Evolutionary conservation across 371 early-diverging fungal species (phyloP).

Genomic region (Catenaria anguillulae): DNA sequence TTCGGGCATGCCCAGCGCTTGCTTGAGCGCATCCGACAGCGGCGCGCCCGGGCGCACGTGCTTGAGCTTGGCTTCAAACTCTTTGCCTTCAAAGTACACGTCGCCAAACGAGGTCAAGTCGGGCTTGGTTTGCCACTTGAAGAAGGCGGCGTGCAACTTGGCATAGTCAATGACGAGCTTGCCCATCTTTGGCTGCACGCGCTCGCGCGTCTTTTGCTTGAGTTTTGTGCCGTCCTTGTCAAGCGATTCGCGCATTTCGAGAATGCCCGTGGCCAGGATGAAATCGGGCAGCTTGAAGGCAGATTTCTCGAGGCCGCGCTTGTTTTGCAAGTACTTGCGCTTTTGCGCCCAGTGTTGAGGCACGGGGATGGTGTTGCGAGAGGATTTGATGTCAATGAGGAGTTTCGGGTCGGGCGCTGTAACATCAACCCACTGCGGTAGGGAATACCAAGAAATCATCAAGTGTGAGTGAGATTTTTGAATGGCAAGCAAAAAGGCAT

Average conservation of each 20-base stretch:
- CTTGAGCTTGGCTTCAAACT: slow-evolving; percentile 78
- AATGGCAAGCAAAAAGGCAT: too few relatives aligned
- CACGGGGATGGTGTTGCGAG: slow-evolving; percentile 87
- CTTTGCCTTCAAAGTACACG: slow-evolving; percentile 94
- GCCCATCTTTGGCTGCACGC: slow-evolving; percentile 88
- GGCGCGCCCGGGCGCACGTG: slow-evolving; percentile 70
- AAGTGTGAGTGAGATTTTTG: too few relatives aligned
- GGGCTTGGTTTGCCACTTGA: slow-evolving; percentile 81
- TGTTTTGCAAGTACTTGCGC: slow-evolving; percentile 86
- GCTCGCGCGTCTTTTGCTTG: slow-evolving; percentile 74
- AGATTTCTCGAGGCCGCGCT: slow-evolving; percentile 87
- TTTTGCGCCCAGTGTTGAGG: slow-evolving; percentile 94
- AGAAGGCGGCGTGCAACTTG: slow-evolving; percentile 93
- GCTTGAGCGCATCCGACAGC: slow-evolving; percentile 68
- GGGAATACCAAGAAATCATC: slow-evolving; percentile 3
- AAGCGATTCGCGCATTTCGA: slow-evolving; percentile 82
- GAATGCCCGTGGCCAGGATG: slow-evolving; percentile 93
- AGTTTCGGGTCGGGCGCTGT: slow-evolving; percentile 80
- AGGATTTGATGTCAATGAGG: slow-evolving; percentile 76
- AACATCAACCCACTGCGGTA: slow-evolving; percentile 75
- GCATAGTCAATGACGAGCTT: slow-evolving; percentile 91
- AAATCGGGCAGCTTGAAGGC: slow-evolving; percentile 92
- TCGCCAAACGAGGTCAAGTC: slow-evolving; percentile 74
- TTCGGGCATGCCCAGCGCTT: slow-evolving; percentile 73
- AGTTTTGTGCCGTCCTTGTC: slow-evolving; percentile 60